These are phyloP conservation scores for Cokeromyces recurvatus DNA, from an alignment of 371 early-diverging fungal species.

Conservation along the genomic window DNA sequence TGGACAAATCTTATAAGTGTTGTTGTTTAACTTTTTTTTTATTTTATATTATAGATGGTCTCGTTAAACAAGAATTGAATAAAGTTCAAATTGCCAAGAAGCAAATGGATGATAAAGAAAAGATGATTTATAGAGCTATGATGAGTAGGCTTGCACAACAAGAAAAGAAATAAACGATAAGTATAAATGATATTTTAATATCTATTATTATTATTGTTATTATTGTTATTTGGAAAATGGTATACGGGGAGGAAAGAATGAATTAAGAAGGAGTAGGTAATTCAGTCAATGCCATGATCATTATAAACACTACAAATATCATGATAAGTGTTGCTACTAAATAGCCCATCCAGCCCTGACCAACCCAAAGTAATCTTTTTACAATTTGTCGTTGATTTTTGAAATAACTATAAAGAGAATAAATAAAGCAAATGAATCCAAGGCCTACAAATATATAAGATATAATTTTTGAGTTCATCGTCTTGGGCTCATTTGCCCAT, in stretches of 20 bases:
- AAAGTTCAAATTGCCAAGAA: conserved; percentile 32
- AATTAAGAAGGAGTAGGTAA: too few species aligned
- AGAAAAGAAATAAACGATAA: conserved; percentile 4
- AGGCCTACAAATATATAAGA: conserved; percentile 33
- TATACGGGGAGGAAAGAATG: too few species aligned
- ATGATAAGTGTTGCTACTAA: conserved; percentile 28
- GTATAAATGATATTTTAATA: too few species aligned
- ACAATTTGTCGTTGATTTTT: conserved; percentile 33
- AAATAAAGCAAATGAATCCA: conserved; percentile 28
- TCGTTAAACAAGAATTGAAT: conserved; percentile 42
- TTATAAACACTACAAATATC: conserved; percentile 34
- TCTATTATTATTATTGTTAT: too few species aligned
- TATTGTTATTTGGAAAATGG: too few species aligned
- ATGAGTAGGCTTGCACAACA: conserved; percentile 20
- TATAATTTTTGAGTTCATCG: conserved; percentile 18
- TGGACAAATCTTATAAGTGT: too few species aligned
- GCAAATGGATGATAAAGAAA: conserved; percentile 19
- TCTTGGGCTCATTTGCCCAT: conserved; percentile 25
- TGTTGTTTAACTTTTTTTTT: too few species aligned
- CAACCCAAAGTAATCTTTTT: conserved; percentile 25
- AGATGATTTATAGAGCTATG: conserved; percentile 30
- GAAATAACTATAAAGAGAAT: conserved; percentile 29
- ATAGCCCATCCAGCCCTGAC: conserved; percentile 40
- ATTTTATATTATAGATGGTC: conserved; percentile 23
- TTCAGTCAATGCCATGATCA: conserved; percentile 33